Percentiles rank a stretch among this genome's conserved stretches.
Evolutionary conservation across 352 stramenopile genomes (phyloP).

Genomic region (Hyaloperonospora brassicae): DNA sequence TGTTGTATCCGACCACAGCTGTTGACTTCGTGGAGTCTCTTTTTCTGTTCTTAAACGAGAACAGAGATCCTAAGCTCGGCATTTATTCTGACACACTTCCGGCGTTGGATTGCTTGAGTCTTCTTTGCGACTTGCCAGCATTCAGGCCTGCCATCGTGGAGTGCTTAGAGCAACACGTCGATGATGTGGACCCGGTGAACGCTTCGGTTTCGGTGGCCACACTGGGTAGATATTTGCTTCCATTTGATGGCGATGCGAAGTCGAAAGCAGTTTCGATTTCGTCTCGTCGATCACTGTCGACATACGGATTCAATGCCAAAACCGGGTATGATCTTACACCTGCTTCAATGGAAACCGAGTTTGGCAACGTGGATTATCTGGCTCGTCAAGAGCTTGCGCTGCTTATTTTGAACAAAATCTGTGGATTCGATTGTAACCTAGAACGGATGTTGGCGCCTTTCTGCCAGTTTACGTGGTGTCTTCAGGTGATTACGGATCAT

Average conservation of each 20-base stretch:
- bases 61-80: conserved; percentile 55
- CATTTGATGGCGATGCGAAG: conserved; percentile 50
- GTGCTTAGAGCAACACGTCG: conserved; percentile 53
- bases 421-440: conserved; percentile 57
- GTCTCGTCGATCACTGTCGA: conserved; percentile 62
- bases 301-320: conserved; percentile 61
- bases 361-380: conserved; percentile 71
- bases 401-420: conserved; percentile 77
- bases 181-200: conserved; percentile 52
- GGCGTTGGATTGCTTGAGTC: conserved; percentile 58
- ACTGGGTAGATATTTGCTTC: conserved; percentile 62
- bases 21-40: conserved; percentile 54
- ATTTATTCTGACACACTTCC: conserved; percentile 76
- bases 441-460: conserved; percentile 71
- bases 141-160: conserved; percentile 56
- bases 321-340: conserved; percentile 23
- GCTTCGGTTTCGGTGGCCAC: conserved; percentile 69
- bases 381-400: conserved; percentile 65
- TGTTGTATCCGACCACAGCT: conserved; percentile 43
- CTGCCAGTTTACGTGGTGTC: conserved; percentile 67
- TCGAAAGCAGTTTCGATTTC: conserved; percentile 64
- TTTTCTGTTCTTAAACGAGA: conserved; percentile 76
- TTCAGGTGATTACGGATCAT: conserved; percentile 79
- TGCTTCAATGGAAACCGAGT: conserved; percentile 50
- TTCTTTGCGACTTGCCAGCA: conserved; percentile 51